These are phyloP conservation scores for Pythium monospermum DNA, from an alignment of 352 stramenopile species.

Conservation along the genomic window DNA sequence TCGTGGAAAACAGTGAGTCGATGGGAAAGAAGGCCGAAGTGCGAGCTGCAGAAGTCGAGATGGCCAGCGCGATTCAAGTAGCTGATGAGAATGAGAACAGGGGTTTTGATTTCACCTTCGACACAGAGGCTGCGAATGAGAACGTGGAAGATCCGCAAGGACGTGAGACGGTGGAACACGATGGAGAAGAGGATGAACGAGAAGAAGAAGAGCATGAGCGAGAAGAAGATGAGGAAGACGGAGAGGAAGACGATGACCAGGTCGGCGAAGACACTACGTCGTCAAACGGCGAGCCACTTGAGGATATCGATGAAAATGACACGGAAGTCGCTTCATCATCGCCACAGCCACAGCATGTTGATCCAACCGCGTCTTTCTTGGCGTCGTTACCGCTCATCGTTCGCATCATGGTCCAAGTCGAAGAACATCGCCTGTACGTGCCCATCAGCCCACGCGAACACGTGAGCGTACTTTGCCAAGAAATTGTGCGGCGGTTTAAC, in stretches of 20 bases:
- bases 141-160: background rate
- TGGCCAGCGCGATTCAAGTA: no score
- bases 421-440: conserved; percentile 44
- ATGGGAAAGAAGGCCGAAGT: background rate
- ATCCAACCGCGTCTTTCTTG: conserved; percentile 14
- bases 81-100: background rate
- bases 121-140: background rate
- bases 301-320: background rate
- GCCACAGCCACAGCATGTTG: no score
- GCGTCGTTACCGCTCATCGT: conserved; percentile 34
- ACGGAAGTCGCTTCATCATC: background rate
- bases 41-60: background rate
- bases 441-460: conserved; percentile 48
- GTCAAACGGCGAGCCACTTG: no score
- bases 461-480: conserved; percentile 36
- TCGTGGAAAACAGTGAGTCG: background rate
- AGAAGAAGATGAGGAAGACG: background rate
- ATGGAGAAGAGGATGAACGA: background rate
- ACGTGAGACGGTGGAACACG: background rate
- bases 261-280: background rate
- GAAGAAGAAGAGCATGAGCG: background rate
- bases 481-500: conserved; percentile 60
- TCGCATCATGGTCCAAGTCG: conserved; percentile 49
- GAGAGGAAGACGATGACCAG: background rate
- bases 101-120: background rate